Conservation (phyloP, 163 green algal genomes). For the Prototheca wickerhamii region DNA sequence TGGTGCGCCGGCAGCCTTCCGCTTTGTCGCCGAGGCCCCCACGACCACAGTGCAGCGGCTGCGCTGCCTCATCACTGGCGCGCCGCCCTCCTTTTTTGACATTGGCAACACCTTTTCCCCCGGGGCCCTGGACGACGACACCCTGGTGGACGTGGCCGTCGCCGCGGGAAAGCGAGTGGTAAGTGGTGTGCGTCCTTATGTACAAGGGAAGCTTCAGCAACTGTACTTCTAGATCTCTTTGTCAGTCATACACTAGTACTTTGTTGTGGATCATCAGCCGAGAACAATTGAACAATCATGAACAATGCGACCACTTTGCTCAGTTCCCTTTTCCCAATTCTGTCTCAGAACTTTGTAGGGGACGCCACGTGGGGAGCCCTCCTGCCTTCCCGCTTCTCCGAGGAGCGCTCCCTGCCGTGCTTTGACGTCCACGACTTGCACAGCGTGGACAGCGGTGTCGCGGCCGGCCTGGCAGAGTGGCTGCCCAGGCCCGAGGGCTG, state of each 20-base stretch:
- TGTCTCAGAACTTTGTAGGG: constrained; percentile 67
- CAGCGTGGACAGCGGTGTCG: constrained; percentile 83
- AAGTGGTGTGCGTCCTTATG: not conserved
- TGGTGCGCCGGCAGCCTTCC: constrained; percentile 19
- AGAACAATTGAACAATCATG: no score
- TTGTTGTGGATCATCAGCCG: no score
- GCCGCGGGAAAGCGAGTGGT: constrained; percentile 38
- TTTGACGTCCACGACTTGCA: constrained; percentile 90
- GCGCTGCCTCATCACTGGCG: constrained; percentile 71
- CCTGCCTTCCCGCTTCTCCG: constrained; percentile 49
- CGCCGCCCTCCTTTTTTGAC: constrained; percentile 91
- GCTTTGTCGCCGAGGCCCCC: constrained; percentile 83
- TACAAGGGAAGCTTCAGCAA: not conserved
- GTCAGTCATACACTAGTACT: no score
- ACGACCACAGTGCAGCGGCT: constrained; percentile 90
- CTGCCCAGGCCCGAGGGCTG: constrained; percentile 36
- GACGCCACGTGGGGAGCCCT: constrained; percentile 90
- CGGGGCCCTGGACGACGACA: constrained; percentile 74
- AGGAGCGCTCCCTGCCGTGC: constrained; percentile 70
- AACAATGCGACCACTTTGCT: no score
- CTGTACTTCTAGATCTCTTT: no score
- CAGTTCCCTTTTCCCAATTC: no score
- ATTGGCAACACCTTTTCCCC: constrained; percentile 77
- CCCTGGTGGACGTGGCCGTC: constrained; percentile 73
- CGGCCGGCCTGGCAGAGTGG: constrained; percentile 30